A percentile compares a stretch with the other conserved stretches of the same genome.
Evolutionary conservation across 2,329 filamentous ascomycete genomes (phyloP).

Genomic region (Arthrobotrys iridis): DNA sequence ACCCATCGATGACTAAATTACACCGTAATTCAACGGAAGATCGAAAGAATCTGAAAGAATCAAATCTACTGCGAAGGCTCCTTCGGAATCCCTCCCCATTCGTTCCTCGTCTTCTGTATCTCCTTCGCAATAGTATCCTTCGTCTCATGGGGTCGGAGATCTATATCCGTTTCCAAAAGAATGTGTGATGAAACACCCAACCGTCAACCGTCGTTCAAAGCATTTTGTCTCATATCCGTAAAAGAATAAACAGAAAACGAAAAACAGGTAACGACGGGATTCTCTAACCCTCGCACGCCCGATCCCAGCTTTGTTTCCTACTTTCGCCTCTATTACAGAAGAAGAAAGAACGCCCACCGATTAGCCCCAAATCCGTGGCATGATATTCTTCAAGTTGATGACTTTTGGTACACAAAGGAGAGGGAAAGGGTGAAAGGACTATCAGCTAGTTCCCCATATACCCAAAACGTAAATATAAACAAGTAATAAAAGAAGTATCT

Average conservation of each 20-base stretch:
- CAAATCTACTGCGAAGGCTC: slow-evolving; percentile 2
- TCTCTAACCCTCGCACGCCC: too few species aligned
- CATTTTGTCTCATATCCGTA: too few species aligned
- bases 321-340: neutral
- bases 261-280: too few species aligned
- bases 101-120: slow-evolving; percentile 36
- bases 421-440: neutral
- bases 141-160: slow-evolving; percentile 34
- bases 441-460: neutral
- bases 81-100: slow-evolving; percentile 47
- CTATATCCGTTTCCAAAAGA: slow-evolving; percentile 1
- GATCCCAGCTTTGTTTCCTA: too few species aligned
- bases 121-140: slow-evolving; percentile 29
- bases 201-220: neutral
- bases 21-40: too few species aligned
- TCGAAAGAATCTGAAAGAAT: neutral
- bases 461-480: neutral
- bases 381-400: slow-evolving; percentile 43
- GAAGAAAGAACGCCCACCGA: neutral
- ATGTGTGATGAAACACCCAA: neutral
- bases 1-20: too few species aligned
- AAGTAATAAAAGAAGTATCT: neutral
- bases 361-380: slow-evolving; percentile 49
- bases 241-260: too few species aligned
- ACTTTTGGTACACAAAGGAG: slow-evolving; percentile 5